Evolutionary conservation across 106 monocot species (phyloP).

Genomic region (Allium cepa): DNA sequence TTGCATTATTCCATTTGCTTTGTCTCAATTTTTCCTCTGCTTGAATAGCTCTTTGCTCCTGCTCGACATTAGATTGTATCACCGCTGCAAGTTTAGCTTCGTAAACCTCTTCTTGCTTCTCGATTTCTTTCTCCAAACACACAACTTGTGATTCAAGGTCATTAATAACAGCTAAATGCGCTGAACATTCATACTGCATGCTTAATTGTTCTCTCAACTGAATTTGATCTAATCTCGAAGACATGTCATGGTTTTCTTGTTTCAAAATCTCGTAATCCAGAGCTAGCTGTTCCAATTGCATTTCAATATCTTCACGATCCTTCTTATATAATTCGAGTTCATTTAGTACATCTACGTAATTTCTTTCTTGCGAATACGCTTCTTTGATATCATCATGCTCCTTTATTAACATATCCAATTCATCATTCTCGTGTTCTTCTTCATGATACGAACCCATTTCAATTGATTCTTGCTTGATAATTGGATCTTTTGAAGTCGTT

Average conservation of each 20-base stretch:
- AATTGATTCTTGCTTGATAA: slow-evolving; percentile 15
- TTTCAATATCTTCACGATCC: slow-evolving; percentile 82
- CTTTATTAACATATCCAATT: slow-evolving; percentile 38
- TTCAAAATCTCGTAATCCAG: slow-evolving; percentile 96
- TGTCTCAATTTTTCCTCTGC: slow-evolving; percentile 70
- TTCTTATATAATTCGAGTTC: slow-evolving; percentile 84
- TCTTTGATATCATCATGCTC: slow-evolving; percentile 15
- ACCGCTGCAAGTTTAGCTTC: slow-evolving; percentile 47
- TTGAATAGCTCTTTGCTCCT: slow-evolving; percentile 73
- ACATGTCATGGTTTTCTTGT: slow-evolving; percentile 91
- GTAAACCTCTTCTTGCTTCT: slow-evolving; percentile 50
- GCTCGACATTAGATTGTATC: slow-evolving; percentile 49
- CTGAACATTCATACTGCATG: slow-evolving; percentile 94
- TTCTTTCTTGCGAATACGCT: slow-evolving; percentile 44
- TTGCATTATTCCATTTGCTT: slow-evolving; percentile 42
- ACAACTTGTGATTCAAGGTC: slow-evolving; percentile 85
- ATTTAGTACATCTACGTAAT: slow-evolving; percentile 43
- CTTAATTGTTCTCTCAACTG: slow-evolving; percentile 80
- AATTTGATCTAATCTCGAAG: slow-evolving; percentile 67
- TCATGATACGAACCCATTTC: slow-evolving; percentile 24
- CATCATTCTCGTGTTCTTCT: slow-evolving; percentile 27
- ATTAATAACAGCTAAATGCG: slow-evolving; percentile 71
- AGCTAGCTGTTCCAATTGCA: slow-evolving; percentile 99
- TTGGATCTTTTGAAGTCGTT: slow-evolving; percentile 5
- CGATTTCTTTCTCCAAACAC: slow-evolving; percentile 70